phyloP scores from a whole-genome alignment of 139 green algal species.

The Haematococcus sp. region DNA sequence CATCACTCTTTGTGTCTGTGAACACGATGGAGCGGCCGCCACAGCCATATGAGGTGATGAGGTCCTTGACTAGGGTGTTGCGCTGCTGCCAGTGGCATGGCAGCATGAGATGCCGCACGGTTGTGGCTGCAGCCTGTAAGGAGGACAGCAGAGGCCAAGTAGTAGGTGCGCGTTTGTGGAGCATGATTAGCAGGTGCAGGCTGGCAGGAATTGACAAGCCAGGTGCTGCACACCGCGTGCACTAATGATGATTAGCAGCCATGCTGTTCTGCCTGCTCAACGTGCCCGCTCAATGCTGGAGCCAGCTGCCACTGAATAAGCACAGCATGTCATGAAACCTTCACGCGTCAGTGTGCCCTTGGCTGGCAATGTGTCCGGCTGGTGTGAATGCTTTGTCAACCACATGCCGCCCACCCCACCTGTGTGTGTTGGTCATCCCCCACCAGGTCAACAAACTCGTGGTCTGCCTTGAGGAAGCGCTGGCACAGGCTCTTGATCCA shows the following conservation, averaged over 20 bases:
- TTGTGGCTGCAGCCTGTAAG: constrained; percentile 68
- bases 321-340: no score
- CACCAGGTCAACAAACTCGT: constrained; percentile 89
- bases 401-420: constrained; percentile 31
- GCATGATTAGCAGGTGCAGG: no score
- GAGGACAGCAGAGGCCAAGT: no score
- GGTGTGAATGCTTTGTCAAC: background rate
- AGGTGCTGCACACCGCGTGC: no score
- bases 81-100: constrained; percentile 86
- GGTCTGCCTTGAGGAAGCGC: constrained; percentile 76
- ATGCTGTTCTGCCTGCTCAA: no score
- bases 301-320: no score
- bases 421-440: constrained; percentile 84
- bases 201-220: no score
- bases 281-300: no score
- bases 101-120: constrained; percentile 87
- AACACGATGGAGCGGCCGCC: constrained; percentile 93
- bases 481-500: constrained; percentile 93
- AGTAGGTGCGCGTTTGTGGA: no score
- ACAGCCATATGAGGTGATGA: constrained; percentile 76
- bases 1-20: constrained; percentile 95
- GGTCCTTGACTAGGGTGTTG: constrained; percentile 63
- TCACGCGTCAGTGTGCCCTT: no score
- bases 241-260: no score
- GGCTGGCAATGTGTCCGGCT: no score